Percentiles rank a stretch among this genome's conserved stretches.
phyloP scores from a whole-genome alignment of 352 stramenopile species.

The Globisporangium canariense region DNA sequence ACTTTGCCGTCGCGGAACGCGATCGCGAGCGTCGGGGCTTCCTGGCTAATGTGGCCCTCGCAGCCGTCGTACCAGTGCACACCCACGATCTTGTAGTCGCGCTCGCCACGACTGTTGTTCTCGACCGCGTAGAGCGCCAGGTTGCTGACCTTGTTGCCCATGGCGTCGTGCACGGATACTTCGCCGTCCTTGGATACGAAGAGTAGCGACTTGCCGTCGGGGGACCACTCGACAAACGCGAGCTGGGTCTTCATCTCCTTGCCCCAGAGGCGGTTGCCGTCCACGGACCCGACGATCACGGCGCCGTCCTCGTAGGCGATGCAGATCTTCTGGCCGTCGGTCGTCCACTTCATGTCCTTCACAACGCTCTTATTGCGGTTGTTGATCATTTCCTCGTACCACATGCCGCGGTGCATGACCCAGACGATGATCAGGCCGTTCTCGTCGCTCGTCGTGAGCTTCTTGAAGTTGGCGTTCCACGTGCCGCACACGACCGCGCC shows the following conservation, averaged over 20 bases:
- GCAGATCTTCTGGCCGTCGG: constrained; percentile 93
- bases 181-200: constrained; percentile 87
- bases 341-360: constrained; percentile 93
- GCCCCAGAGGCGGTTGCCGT: constrained; percentile 93
- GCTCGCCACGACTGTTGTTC: constrained; percentile 29
- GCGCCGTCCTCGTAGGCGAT: constrained; percentile 94
- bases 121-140: constrained; percentile 79
- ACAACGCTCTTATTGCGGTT: constrained; percentile 95
- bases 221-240: constrained; percentile 93
- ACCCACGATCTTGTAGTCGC: constrained; percentile 76
- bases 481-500: constrained; percentile 87
- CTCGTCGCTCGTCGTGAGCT: constrained; percentile 94
- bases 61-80: constrained; percentile 85
- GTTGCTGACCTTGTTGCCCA: constrained; percentile 83
- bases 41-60: constrained; percentile 84
- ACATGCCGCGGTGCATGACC: constrained; percentile 92
- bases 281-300: constrained; percentile 93
- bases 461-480: constrained; percentile 94
- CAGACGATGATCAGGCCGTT: constrained; percentile 95
- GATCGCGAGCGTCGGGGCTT: constrained; percentile 89
- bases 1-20: constrained; percentile 90
- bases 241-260: constrained; percentile 92
- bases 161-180: constrained; percentile 83
- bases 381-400: constrained; percentile 97
- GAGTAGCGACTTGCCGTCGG: constrained; percentile 85